Percentiles rank a stretch among this genome's conserved stretches.
Evolutionary conservation across 805 yeast species (phyloP).

Genomic region (Wickerhamomyces rabaulensis): DNA sequence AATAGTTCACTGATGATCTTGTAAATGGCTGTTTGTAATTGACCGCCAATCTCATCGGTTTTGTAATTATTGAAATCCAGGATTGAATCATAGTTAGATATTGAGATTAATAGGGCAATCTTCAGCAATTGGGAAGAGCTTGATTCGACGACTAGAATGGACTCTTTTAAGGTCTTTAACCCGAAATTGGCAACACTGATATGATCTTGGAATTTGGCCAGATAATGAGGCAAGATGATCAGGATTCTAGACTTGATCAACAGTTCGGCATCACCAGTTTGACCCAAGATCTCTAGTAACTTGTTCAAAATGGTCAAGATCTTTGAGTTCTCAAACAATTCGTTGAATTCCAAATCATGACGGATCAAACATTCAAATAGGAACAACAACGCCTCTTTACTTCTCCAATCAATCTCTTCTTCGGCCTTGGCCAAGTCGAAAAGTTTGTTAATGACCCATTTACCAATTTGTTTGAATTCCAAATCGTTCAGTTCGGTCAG

Average conservation of each 20-base stretch:
- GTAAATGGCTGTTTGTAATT: slow-evolving; percentile 23
- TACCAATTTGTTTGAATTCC: slow-evolving; percentile 29
- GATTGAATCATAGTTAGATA: slow-evolving; percentile 45
- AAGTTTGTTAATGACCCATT: slow-evolving; percentile 6
- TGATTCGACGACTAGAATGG: slow-evolving; percentile 23
- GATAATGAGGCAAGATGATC: slow-evolving; percentile 48
- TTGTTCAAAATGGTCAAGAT: slow-evolving; percentile 8
- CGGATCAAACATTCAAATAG: slow-evolving; percentile 43
- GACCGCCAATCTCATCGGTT: slow-evolving; percentile 20
- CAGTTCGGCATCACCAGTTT: slow-evolving; percentile 19
- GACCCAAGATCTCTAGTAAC: slow-evolving; percentile 5
- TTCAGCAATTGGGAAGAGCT: slow-evolving; percentile 26
- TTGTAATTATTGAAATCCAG: slow-evolving; percentile 12
- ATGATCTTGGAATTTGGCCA: slow-evolving; percentile 43
- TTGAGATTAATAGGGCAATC: slow-evolving; percentile 40
- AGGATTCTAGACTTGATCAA: slow-evolving; percentile 46
- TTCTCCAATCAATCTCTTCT: slow-evolving; percentile 30
- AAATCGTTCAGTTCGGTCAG: slow-evolving; percentile 41
- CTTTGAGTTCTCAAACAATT: neutral
- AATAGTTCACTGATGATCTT: slow-evolving; percentile 29
- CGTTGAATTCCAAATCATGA: neutral
- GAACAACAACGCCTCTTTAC: slow-evolving; percentile 43
- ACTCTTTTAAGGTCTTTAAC: slow-evolving; percentile 17
- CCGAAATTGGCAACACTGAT: slow-evolving; percentile 31
- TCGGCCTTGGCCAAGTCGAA: neutral